Conservation (phyloP, 2,329 filamentous ascomycete genomes). For the Colletotrichum simmondsii region DNA sequence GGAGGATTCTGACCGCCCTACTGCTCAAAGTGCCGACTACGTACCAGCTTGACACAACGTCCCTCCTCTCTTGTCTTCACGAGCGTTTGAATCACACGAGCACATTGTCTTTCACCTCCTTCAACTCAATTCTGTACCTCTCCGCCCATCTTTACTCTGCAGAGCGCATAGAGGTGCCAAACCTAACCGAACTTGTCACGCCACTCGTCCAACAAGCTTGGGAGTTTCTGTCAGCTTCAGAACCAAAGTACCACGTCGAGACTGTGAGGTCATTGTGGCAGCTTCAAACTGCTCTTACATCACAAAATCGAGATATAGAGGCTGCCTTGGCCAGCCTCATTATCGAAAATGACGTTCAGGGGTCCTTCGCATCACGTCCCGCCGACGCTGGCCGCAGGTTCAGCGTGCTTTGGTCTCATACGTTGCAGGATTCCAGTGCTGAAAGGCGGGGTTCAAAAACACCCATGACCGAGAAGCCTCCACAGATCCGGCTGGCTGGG, state of each 20-base stretch:
- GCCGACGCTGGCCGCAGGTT: slow-evolving; percentile 77
- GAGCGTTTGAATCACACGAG: slow-evolving; percentile 53
- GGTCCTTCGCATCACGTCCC: slow-evolving; percentile 57
- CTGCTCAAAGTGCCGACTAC: slow-evolving; percentile 62
- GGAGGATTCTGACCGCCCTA: slow-evolving; percentile 68
- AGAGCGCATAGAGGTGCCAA: slow-evolving; percentile 61
- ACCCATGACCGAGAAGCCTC: slow-evolving; percentile 46
- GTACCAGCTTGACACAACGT: slow-evolving; percentile 55
- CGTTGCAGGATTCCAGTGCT: slow-evolving; percentile 63
- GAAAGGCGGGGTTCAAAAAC: slow-evolving; percentile 55
- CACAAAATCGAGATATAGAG: slow-evolving; percentile 79
- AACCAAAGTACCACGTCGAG: slow-evolving; percentile 95
- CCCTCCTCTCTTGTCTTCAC: slow-evolving; percentile 62
- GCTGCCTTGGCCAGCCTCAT: slow-evolving; percentile 79
- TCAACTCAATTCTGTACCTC: slow-evolving; percentile 69
- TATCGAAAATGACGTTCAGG: slow-evolving; percentile 62
- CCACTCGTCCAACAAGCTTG: slow-evolving; percentile 80
- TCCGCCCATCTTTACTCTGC: slow-evolving; percentile 65
- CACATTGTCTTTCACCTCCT: slow-evolving; percentile 61
- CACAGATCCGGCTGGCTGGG: slow-evolving; percentile 59
- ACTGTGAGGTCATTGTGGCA: slow-evolving; percentile 88
- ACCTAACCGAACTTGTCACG: slow-evolving; percentile 72
- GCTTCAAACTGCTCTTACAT: slow-evolving; percentile 78
- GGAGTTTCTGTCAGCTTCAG: slow-evolving; percentile 81
- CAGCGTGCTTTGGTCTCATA: slow-evolving; percentile 85